phyloP scores from a whole-genome alignment of 352 stramenopile genomes.

The Phytophthora pistaciae region DNA sequence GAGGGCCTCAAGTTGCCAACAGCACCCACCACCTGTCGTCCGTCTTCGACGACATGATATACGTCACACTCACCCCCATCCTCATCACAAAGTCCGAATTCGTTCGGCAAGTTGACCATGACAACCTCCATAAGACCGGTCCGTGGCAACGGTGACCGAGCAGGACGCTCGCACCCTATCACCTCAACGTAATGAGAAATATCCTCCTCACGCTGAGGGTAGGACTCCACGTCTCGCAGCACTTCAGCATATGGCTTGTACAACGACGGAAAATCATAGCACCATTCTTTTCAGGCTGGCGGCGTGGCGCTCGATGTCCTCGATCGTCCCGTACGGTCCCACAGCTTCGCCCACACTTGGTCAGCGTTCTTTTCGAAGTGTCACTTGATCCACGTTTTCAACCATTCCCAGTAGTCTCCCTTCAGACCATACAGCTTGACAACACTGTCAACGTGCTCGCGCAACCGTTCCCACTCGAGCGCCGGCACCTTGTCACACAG shows the following conservation, averaged over 20 bases:
- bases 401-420: not conserved
- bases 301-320: not conserved
- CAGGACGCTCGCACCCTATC: not conserved
- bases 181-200: not conserved
- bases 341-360: not conserved
- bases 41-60: not conserved
- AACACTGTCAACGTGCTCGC: not conserved
- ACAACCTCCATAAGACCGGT: not conserved
- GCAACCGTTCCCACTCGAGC: not conserved
- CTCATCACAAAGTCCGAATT: not conserved
- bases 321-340: not conserved
- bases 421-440: not conserved
- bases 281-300: not conserved
- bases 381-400: not conserved
- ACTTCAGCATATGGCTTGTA: not conserved
- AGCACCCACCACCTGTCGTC: not conserved
- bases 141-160: not conserved
- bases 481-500: slow-evolving; percentile 1
- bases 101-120: not conserved
- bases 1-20: slow-evolving; percentile 1
- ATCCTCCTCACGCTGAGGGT: not conserved
- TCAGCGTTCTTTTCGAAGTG: not conserved
- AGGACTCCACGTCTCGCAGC: not conserved
- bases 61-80: not conserved
- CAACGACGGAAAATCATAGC: slow-evolving; percentile 4